Evolutionary conservation across 805 yeast genomes (phyloP).

Genomic region (Torulaspora gathmanii): DNA sequence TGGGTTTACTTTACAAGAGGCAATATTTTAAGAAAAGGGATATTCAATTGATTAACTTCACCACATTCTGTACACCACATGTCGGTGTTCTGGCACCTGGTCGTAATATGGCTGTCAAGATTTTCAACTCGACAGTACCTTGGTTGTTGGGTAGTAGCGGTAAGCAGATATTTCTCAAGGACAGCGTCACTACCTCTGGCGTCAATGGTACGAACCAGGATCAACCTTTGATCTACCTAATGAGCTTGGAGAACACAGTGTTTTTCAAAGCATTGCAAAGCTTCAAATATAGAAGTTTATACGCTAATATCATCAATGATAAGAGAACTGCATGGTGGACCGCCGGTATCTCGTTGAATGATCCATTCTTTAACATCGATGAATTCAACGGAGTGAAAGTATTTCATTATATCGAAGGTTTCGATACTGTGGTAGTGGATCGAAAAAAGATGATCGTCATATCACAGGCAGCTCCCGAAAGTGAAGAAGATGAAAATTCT

Average conservation of each 20-base stretch:
- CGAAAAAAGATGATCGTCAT: slow-evolving; percentile 41
- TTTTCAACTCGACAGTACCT: slow-evolving; percentile 64
- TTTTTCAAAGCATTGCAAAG: slow-evolving; percentile 52
- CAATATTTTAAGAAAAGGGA: slow-evolving; percentile 40
- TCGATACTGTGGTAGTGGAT: slow-evolving; percentile 56
- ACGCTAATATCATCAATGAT: slow-evolving; percentile 76
- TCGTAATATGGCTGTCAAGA: slow-evolving; percentile 41
- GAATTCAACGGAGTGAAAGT: slow-evolving; percentile 43
- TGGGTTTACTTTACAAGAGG: slow-evolving; percentile 62
- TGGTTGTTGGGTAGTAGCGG: slow-evolving; percentile 66
- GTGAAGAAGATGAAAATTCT: slow-evolving; percentile 31
- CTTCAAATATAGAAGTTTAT: slow-evolving; percentile 54
- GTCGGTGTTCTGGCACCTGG: slow-evolving; percentile 65
- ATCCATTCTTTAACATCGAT: slow-evolving; percentile 50
- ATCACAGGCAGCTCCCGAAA: slow-evolving; percentile 42
- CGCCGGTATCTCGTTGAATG: slow-evolving; percentile 58
- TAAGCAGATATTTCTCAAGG: slow-evolving; percentile 63
- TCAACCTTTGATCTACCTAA: slow-evolving; percentile 55
- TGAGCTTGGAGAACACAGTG: slow-evolving; percentile 59
- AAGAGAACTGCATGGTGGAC: slow-evolving; percentile 82
- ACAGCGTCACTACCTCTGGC: slow-evolving; percentile 29
- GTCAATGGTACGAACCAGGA: slow-evolving; percentile 11
- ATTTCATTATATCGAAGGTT: slow-evolving; percentile 46
- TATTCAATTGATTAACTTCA: slow-evolving; percentile 56
- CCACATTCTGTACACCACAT: slow-evolving; percentile 67